Conservation (phyloP, 1,139 yeast species). For the Chernovozyma sophiae-reginae region DNA sequence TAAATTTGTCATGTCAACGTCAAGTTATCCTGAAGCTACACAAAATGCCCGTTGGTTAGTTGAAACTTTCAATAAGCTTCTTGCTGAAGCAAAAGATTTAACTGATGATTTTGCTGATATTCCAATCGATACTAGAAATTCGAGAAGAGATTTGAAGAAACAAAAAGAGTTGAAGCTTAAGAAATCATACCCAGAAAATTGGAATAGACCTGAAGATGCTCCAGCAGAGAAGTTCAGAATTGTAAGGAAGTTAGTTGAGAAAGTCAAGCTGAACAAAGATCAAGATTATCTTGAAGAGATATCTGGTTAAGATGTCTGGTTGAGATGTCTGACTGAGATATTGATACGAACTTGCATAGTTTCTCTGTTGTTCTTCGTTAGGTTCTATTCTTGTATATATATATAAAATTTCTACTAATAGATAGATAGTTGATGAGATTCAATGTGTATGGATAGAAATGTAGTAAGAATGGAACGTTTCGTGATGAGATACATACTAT, state of each 20-base stretch:
- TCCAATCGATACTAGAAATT: slow-evolving; percentile 79
- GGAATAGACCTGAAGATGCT: slow-evolving; percentile 79
- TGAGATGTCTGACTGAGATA: slow-evolving; percentile 2
- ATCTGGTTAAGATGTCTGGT: too few relatives aligned
- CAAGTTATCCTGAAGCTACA: slow-evolving; percentile 67
- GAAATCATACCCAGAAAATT: slow-evolving; percentile 63
- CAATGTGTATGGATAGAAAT: too few relatives aligned
- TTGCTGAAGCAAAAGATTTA: slow-evolving; percentile 62
- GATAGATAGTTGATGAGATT: background rate
- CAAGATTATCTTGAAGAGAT: slow-evolving; percentile 15
- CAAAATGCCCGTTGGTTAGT: slow-evolving; percentile 80
- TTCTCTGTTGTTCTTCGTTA: background rate
- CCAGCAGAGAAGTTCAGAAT: slow-evolving; percentile 37
- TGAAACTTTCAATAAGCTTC: slow-evolving; percentile 56
- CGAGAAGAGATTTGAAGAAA: slow-evolving; percentile 31
- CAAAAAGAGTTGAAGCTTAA: slow-evolving; percentile 39
- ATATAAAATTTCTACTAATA: background rate
- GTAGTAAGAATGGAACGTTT: too few relatives aligned
- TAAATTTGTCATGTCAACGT: slow-evolving; percentile 57
- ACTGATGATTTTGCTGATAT: slow-evolving; percentile 67
- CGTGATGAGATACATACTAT: too few relatives aligned
- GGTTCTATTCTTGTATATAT: slow-evolving; percentile 6
- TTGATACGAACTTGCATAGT: background rate
- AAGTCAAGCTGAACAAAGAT: slow-evolving; percentile 32
- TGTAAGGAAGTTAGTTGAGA: slow-evolving; percentile 31